These are phyloP conservation scores for Vanrija sp. DNA, from an alignment of 1,284 basidiomycete species.

Conservation along the genomic window DNA sequence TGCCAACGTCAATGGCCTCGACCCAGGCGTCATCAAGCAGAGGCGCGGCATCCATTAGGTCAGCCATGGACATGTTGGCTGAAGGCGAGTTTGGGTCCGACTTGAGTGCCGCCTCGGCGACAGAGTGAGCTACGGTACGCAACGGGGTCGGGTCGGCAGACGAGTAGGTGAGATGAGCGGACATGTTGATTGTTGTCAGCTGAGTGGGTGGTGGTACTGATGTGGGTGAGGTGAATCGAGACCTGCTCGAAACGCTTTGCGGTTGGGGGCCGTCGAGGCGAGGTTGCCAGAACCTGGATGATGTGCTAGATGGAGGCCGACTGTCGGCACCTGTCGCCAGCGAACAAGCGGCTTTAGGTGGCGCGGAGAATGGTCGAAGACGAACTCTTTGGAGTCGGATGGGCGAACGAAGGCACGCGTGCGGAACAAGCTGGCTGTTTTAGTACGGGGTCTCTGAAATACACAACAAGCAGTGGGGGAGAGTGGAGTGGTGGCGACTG, in stretches of 20 bases:
- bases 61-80: conserved; percentile 12
- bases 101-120: conserved; percentile 44
- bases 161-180: background rate
- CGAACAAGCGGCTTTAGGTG: too few species aligned
- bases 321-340: too few species aligned
- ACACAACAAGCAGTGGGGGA: background rate
- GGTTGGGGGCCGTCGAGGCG: conserved; percentile 13
- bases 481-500: background rate
- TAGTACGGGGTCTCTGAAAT: too few species aligned
- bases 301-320: background rate
- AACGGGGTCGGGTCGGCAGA: background rate
- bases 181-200: conserved; percentile 3
- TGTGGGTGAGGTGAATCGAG: conserved; percentile 1
- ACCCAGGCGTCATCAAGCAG: background rate
- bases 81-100: conserved; percentile 41
- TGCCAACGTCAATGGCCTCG: background rate
- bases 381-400: background rate
- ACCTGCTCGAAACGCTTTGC: conserved; percentile 5
- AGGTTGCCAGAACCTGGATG: conserved; percentile 18
- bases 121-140: conserved; percentile 32
- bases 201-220: background rate
- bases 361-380: too few species aligned
- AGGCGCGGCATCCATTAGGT: conserved; percentile 5
- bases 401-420: too few species aligned
- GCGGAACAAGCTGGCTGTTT: too few species aligned